These are phyloP conservation scores for Bipolaris sorokiniana DNA, from an alignment of 2,329 filamentous ascomycete species.

Conservation along the genomic window DNA sequence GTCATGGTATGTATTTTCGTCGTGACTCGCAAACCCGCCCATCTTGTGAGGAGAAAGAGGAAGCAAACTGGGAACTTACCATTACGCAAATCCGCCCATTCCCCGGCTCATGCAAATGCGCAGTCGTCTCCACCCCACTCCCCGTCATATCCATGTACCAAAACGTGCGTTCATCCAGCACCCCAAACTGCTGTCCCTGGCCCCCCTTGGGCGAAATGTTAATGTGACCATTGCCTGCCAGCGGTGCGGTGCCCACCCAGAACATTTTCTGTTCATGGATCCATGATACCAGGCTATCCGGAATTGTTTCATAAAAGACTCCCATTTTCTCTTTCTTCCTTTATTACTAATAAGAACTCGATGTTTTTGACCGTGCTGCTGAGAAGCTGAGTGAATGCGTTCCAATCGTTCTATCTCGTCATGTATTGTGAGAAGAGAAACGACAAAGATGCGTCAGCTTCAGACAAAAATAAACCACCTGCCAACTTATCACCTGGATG, in stretches of 20 bases:
- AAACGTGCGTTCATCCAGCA: constrained; percentile 40
- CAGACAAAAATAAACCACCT: no score
- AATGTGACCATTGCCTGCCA: constrained; percentile 51
- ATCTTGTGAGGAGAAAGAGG: neutral
- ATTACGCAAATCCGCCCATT: constrained; percentile 53
- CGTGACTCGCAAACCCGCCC: no score
- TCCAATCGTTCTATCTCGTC: no score
- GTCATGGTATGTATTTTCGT: no score
- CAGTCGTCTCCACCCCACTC: constrained; percentile 53
- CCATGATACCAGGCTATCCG: constrained; percentile 49
- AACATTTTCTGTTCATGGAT: constrained; percentile 54
- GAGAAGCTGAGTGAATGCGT: neutral
- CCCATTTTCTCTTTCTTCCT: constrained; percentile 41
- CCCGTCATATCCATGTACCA: constrained; percentile 56
- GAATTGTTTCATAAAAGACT: constrained; percentile 53
- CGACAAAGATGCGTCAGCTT: no score
- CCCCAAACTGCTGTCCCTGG: constrained; percentile 47
- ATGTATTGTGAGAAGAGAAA: no score
- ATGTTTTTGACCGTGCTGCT: neutral
- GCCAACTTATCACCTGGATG: no score
- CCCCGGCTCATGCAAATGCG: constrained; percentile 50
- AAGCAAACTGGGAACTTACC: neutral
- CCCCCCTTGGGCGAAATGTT: constrained; percentile 57
- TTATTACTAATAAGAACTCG: no score
- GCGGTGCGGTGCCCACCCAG: constrained; percentile 52